Percentiles rank a stretch among this genome's conserved stretches.
These are phyloP conservation scores for Chrysanthemum makinoi DNA, from an alignment of 129 eudicot species.

Conservation along the genomic window DNA sequence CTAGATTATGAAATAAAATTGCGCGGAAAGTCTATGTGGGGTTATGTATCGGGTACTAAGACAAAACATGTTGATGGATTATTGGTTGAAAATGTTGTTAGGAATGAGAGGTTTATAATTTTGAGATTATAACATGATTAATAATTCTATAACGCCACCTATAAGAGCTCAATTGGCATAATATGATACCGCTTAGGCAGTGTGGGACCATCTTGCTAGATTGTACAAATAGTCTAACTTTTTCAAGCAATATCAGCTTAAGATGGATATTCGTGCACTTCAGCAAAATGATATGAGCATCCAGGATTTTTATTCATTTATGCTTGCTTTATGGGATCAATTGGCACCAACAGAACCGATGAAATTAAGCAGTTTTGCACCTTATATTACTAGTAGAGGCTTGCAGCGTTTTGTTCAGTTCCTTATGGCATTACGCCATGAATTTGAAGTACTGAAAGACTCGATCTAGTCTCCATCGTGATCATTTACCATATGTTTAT, in stretches of 20 bases:
- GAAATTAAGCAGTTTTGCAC: neutral
- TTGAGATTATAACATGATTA: neutral
- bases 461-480: no score
- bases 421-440: constrained; percentile 8
- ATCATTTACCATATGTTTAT: no score
- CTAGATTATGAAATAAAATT: no score
- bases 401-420: constrained; percentile 6
- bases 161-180: neutral
- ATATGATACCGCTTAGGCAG: neutral
- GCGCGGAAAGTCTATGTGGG: no score
- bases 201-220: neutral
- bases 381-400: neutral
- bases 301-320: neutral
- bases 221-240: neutral
- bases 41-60: no score
- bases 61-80: no score
- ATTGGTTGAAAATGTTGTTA: no score
- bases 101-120: no score
- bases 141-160: neutral
- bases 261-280: neutral
- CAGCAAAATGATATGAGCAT: neutral
- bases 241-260: neutral
- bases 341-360: constrained; percentile 3
- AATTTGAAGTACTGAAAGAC: no score
- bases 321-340: neutral